Percentiles rank a stretch among this genome's conserved stretches.
Evolutionary conservation across 164 flowering plant species (phyloP).

Genomic region (Brasenia schreberi): DNA sequence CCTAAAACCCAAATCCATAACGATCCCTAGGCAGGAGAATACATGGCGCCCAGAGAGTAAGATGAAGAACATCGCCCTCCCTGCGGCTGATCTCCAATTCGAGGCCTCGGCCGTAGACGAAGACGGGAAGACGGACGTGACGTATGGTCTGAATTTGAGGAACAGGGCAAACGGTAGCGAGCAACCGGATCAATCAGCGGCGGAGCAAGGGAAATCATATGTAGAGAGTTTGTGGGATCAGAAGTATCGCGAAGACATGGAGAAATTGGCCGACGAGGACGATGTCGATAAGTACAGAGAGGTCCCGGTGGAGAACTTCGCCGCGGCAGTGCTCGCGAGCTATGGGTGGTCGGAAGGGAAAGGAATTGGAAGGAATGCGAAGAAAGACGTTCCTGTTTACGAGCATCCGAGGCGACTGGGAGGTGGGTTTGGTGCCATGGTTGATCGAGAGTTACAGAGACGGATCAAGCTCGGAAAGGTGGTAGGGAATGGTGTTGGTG

Average conservation of each 20-base stretch:
- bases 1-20: constrained; percentile 2
- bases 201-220: neutral
- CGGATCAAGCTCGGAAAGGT: neutral
- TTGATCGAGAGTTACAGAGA: neutral
- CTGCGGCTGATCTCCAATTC: constrained; percentile 21
- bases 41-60: constrained; percentile 42
- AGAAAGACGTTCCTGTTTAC: constrained; percentile 44
- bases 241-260: constrained; percentile 44
- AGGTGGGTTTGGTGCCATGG: constrained; percentile 32
- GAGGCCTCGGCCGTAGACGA: constrained; percentile 22
- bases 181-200: neutral
- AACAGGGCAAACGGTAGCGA: neutral
- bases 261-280: constrained; percentile 39
- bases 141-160: constrained; percentile 39
- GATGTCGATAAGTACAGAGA: constrained; percentile 42
- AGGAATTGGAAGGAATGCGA: constrained; percentile 56
- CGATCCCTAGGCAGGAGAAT: constrained; percentile 49
- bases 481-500: neutral
- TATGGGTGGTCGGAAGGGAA: constrained; percentile 75
- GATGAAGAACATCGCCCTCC: constrained; percentile 48
- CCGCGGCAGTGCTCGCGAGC: constrained; percentile 48
- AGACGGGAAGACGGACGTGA: constrained; percentile 11
- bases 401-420: constrained; percentile 25
- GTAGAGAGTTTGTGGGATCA: constrained; percentile 25
- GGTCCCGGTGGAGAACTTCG: constrained; percentile 69